phyloP scores from a whole-genome alignment of 768 basidiomycete species.

The Crassisporium funariophilum region DNA sequence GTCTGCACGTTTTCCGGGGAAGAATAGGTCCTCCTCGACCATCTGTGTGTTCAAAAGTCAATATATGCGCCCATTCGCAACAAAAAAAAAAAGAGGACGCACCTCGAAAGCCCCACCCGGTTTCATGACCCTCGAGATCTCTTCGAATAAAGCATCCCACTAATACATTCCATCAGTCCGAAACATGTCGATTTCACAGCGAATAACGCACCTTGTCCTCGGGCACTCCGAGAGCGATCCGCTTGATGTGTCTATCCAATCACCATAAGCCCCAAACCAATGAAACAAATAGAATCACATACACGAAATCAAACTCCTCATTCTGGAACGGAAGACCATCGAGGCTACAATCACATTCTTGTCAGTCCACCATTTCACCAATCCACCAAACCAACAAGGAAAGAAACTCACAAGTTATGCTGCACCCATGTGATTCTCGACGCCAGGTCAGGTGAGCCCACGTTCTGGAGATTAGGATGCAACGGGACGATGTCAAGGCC shows the following conservation, averaged over 20 bases:
- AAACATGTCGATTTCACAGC: not conserved
- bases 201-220: slow-evolving; percentile 60
- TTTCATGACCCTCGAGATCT: slow-evolving; percentile 71
- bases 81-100: slow-evolving; percentile 10
- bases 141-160: slow-evolving; percentile 74
- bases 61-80: not conserved
- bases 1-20: slow-evolving; percentile 56
- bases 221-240: slow-evolving; percentile 74
- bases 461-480: slow-evolving; percentile 64
- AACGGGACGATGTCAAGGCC: slow-evolving; percentile 74
- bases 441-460: slow-evolving; percentile 59
- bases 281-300: slow-evolving; percentile 28
- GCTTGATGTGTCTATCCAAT: slow-evolving; percentile 58
- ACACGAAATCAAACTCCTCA: slow-evolving; percentile 81
- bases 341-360: slow-evolving; percentile 42
- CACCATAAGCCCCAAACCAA: slow-evolving; percentile 1
- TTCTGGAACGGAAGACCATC: slow-evolving; percentile 70
- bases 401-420: slow-evolving; percentile 61
- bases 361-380: not conserved
- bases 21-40: slow-evolving; percentile 75
- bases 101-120: slow-evolving; percentile 75
- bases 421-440: slow-evolving; percentile 72
- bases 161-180: slow-evolving; percentile 20
- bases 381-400: slow-evolving; percentile 1
- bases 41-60: slow-evolving; percentile 39